Percentiles rank a stretch among this genome's conserved stretches.
Conservation (phyloP, 305 asterid species). For the Ilex paraguariensis region DNA sequence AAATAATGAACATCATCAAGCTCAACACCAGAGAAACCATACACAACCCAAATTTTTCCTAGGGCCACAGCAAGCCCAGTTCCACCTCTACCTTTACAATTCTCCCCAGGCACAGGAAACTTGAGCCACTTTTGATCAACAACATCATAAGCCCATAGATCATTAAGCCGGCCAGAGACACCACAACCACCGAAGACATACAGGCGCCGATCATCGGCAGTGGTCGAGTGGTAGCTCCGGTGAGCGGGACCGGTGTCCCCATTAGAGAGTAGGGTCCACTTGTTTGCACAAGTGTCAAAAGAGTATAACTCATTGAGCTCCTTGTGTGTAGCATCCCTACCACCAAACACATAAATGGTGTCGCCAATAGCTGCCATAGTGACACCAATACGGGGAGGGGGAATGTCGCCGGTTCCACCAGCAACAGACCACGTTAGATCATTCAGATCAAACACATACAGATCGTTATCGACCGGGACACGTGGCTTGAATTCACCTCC, state of each 20-base stretch:
- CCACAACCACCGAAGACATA: conserved; percentile 91
- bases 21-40: conserved; percentile 83
- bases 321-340: conserved; percentile 68
- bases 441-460: conserved; percentile 54
- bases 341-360: conserved; percentile 65
- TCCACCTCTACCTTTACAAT: conserved; percentile 80
- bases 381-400: conserved; percentile 90
- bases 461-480: conserved; percentile 75
- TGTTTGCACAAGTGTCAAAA: conserved; percentile 42
- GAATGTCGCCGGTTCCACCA: conserved; percentile 50
- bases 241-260: conserved; percentile 47
- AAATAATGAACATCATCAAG: conserved; percentile 74
- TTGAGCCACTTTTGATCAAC: conserved; percentile 45
- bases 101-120: conserved; percentile 49
- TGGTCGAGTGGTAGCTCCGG: conserved; percentile 87
- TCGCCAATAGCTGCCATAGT: conserved; percentile 60
- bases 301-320: conserved; percentile 65
- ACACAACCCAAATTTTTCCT: conserved; percentile 78
- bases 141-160: conserved; percentile 73
- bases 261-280: conserved; percentile 56
- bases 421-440: conserved; percentile 56
- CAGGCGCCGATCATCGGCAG: conserved; percentile 47
- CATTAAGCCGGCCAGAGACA: conserved; percentile 58
- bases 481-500: conserved; percentile 86
- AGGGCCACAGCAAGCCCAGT: conserved; percentile 50